A percentile compares a stretch with the other conserved stretches of the same genome.
Evolutionary conservation across 306 rosid genomes (phyloP).

Genomic region (Canavalia ensiformis): DNA sequence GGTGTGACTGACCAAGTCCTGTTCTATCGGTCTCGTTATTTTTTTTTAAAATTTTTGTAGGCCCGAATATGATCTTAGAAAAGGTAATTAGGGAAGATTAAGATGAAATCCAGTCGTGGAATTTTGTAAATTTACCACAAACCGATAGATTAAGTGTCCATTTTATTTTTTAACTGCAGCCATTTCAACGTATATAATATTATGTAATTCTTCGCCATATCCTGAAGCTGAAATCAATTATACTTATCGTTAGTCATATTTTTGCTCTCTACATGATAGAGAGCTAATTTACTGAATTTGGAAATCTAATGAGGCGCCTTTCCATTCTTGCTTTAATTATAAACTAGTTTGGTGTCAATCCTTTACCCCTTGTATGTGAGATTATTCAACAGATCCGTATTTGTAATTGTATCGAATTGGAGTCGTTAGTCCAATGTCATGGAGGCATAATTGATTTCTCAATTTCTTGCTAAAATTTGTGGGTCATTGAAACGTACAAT

Average conservation of each 20-base stretch:
- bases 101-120: conserved; percentile 7
- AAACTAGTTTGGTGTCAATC: not conserved
- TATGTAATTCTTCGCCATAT: not conserved
- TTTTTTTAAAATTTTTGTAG: not conserved
- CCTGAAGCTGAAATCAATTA: not conserved
- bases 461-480: not conserved
- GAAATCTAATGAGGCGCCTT: not conserved
- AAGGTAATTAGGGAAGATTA: conserved; percentile 17
- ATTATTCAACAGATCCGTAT: not conserved
- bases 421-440: not conserved
- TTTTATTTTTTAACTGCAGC: conserved; percentile 23
- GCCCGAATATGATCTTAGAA: conserved; percentile 10
- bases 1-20: not conserved
- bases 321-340: not conserved
- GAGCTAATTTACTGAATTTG: not conserved
- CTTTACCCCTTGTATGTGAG: not conserved
- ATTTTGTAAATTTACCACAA: conserved; percentile 43
- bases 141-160: conserved; percentile 22
- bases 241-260: not conserved
- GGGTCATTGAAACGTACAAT: no score
- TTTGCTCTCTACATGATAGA: not conserved
- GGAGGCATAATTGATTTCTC: not conserved
- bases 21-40: not conserved
- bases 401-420: not conserved
- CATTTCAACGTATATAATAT: not conserved